A percentile compares a stretch with the other conserved stretches of the same genome.
phyloP scores from a whole-genome alignment of 768 basidiomycete genomes.

The Lactarius sanguifluus region DNA sequence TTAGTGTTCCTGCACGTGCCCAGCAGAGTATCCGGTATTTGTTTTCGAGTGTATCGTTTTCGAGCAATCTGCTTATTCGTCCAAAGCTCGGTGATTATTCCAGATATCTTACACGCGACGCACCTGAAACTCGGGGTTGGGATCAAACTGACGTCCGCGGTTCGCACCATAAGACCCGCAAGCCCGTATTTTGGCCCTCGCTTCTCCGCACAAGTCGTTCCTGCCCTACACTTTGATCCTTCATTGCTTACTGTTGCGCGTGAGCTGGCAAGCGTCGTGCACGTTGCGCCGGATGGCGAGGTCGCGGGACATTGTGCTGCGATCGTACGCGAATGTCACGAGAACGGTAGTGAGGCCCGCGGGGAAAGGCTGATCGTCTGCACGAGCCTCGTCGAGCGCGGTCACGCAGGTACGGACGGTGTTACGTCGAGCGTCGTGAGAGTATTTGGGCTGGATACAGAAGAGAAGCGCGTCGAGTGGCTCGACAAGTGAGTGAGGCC shows the following conservation, averaged over 20 bases:
- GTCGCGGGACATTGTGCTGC: conserved; percentile 55
- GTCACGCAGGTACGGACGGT: conserved; percentile 48
- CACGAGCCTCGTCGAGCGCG: conserved; percentile 55
- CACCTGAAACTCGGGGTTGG: conserved; percentile 57
- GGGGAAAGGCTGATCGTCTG: conserved; percentile 56
- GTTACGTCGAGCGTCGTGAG: conserved; percentile 50
- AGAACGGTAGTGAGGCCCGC: conserved; percentile 42
- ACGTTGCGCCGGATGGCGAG: conserved; percentile 47
- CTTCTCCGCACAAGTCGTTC: conserved; percentile 54
- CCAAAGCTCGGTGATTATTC: conserved; percentile 51
- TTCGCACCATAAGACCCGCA: conserved; percentile 59
- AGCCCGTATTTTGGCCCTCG: conserved; percentile 56
- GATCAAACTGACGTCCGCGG: conserved; percentile 56
- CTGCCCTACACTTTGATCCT: conserved; percentile 47
- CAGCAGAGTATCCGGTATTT: conserved; percentile 55
- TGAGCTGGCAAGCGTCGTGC: conserved; percentile 55
- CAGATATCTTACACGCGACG: conserved; percentile 43
- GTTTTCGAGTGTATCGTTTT: neutral
- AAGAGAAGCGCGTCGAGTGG: conserved; percentile 52
- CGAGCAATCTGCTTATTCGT: neutral
- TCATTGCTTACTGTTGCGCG: conserved; percentile 53
- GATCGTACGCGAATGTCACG: conserved; percentile 50
- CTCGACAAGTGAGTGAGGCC: conserved; percentile 43
- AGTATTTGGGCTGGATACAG: conserved; percentile 50
- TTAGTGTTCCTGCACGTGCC: conserved; percentile 45